Conservation (phyloP, 805 yeast species). For the Spathaspora hagerdaliae region DNA sequence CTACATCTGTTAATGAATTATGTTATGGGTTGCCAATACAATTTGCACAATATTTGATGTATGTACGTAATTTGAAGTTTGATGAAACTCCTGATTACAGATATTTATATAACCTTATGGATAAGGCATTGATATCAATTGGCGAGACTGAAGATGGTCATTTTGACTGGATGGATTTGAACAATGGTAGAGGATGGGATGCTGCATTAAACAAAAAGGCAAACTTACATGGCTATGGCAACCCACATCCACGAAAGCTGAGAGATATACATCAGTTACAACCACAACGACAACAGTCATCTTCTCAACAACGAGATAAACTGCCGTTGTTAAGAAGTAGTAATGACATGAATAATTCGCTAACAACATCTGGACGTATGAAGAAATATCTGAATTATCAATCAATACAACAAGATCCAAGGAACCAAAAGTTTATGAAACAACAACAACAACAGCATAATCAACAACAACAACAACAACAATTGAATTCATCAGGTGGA, state of each 20-base stretch:
- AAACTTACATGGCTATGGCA: conserved; percentile 93
- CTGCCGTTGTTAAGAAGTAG: conserved; percentile 12
- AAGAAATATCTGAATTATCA: conserved; percentile 5
- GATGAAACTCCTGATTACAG: conserved; percentile 95
- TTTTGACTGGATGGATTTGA: conserved; percentile 97
- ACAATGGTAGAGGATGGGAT: conserved; percentile 97
- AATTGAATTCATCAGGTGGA: background rate
- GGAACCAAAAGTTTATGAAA: conserved; percentile 14
- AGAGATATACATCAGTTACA: conserved; percentile 13
- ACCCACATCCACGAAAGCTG: conserved; percentile 68
- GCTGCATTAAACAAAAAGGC: conserved; percentile 84
- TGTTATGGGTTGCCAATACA: conserved; percentile 89
- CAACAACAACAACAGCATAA: conserved; percentile 5
- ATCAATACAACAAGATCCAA: conserved; percentile 16
- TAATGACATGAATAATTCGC: conserved; percentile 4
- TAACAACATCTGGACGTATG: conserved; percentile 2
- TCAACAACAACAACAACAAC: conserved; percentile 11
- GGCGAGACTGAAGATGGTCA: conserved; percentile 77
- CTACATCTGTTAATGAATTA: conserved; percentile 80
- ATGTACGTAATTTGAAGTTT: conserved; percentile 83
- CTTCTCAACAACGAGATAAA: conserved; percentile 7
- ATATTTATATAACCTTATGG: conserved; percentile 71
- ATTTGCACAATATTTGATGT: conserved; percentile 85
- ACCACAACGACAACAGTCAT: conserved; percentile 13
- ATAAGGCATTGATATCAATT: conserved; percentile 70